Percentiles rank a stretch among this genome's conserved stretches.
Evolutionary conservation across 495 filamentous ascomycete genomes (phyloP).

Genomic region (Penicillium cinerascens): DNA sequence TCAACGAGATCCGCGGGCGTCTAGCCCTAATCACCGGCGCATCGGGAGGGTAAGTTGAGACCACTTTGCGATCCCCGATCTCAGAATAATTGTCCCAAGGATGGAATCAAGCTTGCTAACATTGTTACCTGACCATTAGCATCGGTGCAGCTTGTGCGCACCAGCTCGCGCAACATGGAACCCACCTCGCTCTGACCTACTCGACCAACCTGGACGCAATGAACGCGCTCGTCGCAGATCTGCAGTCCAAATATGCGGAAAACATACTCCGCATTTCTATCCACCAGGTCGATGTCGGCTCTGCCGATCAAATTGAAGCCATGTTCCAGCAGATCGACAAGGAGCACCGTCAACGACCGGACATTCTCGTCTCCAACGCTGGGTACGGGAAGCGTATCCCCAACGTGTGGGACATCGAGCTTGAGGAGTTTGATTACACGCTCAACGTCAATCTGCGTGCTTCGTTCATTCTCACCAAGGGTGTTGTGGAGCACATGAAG

Average conservation of each 20-base stretch:
- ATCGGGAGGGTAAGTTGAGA: conserved; percentile 54
- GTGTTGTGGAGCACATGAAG: conserved; percentile 63
- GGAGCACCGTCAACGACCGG: conserved; percentile 52
- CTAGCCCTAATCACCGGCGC: conserved; percentile 64
- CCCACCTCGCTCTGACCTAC: conserved; percentile 60
- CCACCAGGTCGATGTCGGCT: conserved; percentile 56
- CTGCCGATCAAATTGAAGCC: conserved; percentile 45
- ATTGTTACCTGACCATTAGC: conserved; percentile 22
- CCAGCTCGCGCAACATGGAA: conserved; percentile 50
- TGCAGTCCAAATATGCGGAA: conserved; percentile 28
- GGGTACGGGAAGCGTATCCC: conserved; percentile 50
- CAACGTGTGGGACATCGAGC: conserved; percentile 48
- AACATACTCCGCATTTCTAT: conserved; percentile 44
- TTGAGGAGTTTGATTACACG: conserved; percentile 66
- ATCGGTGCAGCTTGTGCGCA: conserved; percentile 60
- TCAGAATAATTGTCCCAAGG: not conserved
- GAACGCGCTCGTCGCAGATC: conserved; percentile 40
- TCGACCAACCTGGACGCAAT: conserved; percentile 48
- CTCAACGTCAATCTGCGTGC: conserved; percentile 63
- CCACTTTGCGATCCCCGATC: not conserved
- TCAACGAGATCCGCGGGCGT: conserved; percentile 55
- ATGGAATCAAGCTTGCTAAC: conserved; percentile 1
- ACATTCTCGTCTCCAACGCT: conserved; percentile 61
- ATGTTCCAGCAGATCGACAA: conserved; percentile 52
- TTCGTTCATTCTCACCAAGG: conserved; percentile 62